A percentile compares a stretch with the other conserved stretches of the same genome.
Conservation (phyloP, 2,329 filamentous ascomycete species). For the Stemphylium lycopersici region DNA sequence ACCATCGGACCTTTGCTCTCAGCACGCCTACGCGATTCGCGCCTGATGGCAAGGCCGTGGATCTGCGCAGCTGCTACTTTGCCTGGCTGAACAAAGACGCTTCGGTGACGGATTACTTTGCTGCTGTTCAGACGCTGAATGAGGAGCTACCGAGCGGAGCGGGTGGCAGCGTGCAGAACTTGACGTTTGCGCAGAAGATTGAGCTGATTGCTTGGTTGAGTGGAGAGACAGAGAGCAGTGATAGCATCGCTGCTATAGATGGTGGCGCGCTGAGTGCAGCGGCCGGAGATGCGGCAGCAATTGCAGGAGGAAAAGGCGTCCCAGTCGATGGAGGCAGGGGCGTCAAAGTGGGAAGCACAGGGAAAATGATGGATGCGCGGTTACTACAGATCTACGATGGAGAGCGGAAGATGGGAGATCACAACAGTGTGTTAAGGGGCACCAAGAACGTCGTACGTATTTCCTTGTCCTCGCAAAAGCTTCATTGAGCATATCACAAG, state of each 20-base stretch:
- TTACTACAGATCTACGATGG: slow-evolving; percentile 88
- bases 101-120: slow-evolving; percentile 89
- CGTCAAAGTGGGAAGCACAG: slow-evolving; percentile 42
- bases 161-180: slow-evolving; percentile 76
- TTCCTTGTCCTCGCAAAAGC: neutral
- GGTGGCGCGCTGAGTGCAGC: slow-evolving; percentile 60
- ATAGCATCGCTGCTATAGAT: slow-evolving; percentile 86
- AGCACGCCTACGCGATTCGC: slow-evolving; percentile 83
- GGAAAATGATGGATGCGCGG: slow-evolving; percentile 71
- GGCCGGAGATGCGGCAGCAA: slow-evolving; percentile 59
- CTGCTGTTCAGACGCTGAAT: slow-evolving; percentile 79
- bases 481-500: neutral
- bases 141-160: slow-evolving; percentile 70
- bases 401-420: slow-evolving; percentile 89
- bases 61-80: slow-evolving; percentile 94
- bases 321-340: slow-evolving; percentile 43
- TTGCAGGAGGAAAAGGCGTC: slow-evolving; percentile 57
- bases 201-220: slow-evolving; percentile 94
- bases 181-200: slow-evolving; percentile 88
- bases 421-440: slow-evolving; percentile 85
- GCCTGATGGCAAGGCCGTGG: slow-evolving; percentile 70
- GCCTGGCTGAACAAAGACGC: slow-evolving; percentile 94
- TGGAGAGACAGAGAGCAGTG: slow-evolving; percentile 78
- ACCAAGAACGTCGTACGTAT: slow-evolving; percentile 80
- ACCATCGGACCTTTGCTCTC: slow-evolving; percentile 69